phyloP scores from a whole-genome alignment of 495 filamentous ascomycete species.

The Hypoxylon crocopeplum region DNA sequence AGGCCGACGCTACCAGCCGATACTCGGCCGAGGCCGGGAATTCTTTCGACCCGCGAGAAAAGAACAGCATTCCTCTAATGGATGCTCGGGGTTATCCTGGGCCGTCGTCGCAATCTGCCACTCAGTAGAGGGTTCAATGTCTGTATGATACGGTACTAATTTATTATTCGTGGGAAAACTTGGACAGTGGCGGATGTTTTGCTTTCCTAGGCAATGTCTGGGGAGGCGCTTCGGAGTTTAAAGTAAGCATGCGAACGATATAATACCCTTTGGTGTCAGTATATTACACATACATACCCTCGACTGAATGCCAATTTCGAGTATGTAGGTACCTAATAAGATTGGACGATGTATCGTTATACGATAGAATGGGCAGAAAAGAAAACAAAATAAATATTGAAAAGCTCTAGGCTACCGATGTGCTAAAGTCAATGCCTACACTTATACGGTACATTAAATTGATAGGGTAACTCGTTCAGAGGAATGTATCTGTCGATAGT shows the following conservation, averaged over 20 bases:
- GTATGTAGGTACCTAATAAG: constrained; percentile 6
- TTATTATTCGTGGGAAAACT: not conserved
- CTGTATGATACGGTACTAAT: constrained; percentile 15
- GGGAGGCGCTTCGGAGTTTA: constrained; percentile 26
- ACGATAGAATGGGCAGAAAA: not conserved
- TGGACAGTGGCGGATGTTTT: constrained; percentile 8
- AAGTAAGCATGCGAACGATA: constrained; percentile 6
- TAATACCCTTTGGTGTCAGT: constrained; percentile 18
- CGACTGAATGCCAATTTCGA: constrained; percentile 1
- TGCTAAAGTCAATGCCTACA: too few relatives aligned
- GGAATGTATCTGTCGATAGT: too few relatives aligned
- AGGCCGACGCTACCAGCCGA: constrained; percentile 48
- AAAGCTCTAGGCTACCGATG: too few relatives aligned
- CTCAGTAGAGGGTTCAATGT: not conserved
- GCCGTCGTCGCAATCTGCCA: constrained; percentile 24
- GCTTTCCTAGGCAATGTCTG: constrained; percentile 10
- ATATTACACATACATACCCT: constrained; percentile 1
- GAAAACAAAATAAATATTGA: too few relatives aligned
- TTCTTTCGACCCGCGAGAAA: constrained; percentile 41
- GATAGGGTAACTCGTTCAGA: too few relatives aligned
- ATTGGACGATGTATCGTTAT: not conserved
- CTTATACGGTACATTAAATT: too few relatives aligned
- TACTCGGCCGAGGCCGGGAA: constrained; percentile 41
- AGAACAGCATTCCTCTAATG: constrained; percentile 47
- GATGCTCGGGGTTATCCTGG: constrained; percentile 36